Base-by-base conservation (phyloP, 176 grass and related monocot species). In the Carex pumila region DNA sequence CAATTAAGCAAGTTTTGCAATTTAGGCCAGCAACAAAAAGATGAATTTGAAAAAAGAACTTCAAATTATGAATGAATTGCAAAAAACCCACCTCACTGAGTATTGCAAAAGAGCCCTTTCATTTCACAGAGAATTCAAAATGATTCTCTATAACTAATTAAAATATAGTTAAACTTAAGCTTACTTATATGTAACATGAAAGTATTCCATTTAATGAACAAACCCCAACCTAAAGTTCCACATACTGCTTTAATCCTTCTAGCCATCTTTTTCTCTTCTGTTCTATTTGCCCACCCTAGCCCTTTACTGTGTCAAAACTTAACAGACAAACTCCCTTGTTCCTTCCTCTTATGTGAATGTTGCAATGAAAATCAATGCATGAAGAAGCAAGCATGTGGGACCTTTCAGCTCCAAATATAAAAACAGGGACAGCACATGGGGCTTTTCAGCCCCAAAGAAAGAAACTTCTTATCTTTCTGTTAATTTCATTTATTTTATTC, bases 1-100 rank as follows among this genome's bases (percentile, higher is more conserved):
- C 74, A 84, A 73, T 50, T 45, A 37, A 60, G 50, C 52, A 56
- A 12, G 34, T 81, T 81, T 64, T 80, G 81, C 64, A 65, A 58
- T 39, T 49, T 21, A 79, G 34, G 22, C 69, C 49, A 73, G 53
- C 69, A 64, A 60, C 49, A 7, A 65, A 49, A 69, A 59, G 2
- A 69, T 31, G 17, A 59, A 32, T 25, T 52, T 65, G 6, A 45
- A 17, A 50, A 83, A 39, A 39, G 69, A 9, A 12, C 30, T 11
- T 19, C 19, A 64, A 69, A 50, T 50, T 53, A 50, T 19, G 37
- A 17, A 19, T 19, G 37, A 43, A n/a, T 68, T 68, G 31, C 1
- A 68, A 68, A 17, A 15, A 8, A 6, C 60, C 60, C 7, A 3
- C 60, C 60, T 22, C 9, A 8, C 21, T 62, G 60, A 25, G 21